Evolutionary conservation across 2,329 filamentous ascomycete genomes (phyloP), one percentile per base, ranked within the genome.

Genomic region (Arthrocladium fulminans): DNA sequence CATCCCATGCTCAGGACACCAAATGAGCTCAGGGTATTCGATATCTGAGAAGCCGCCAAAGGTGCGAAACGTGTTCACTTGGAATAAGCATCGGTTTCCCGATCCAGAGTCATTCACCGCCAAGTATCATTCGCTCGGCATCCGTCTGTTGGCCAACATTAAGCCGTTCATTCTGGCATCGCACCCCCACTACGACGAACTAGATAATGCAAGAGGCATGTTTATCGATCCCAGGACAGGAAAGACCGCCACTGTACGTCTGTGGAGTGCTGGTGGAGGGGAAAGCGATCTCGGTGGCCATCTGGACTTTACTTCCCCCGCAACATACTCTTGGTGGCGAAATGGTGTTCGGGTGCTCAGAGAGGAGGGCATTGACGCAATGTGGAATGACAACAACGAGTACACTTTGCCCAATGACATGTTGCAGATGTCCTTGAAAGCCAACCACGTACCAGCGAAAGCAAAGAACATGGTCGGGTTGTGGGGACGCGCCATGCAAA

Each of bases 351-450:
- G 76, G 50, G 73, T 72, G 43, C 69, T 87, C 1, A 78, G 78
- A 47, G 67, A 75, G 22, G 66, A 77, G 7, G 83, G 83, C 1
- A 82, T 87, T 48, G 82, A 86, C 55, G 82, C 75, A 41, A 85
- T 86, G 67, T 87, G 84, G 83, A 87, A 87, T 55, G 83, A 87
- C 61, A 87, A 87, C 64, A 87, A 86, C 55, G 83, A 87, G 62
- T 87, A 86, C 61, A 80, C 78, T 0, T 72, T 84, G 2, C 74
- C 79, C 0, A 71, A 77, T 51, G 83, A 87, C 51, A 69, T 75
- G 20, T 86, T 83, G 83, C 65, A 77, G 48, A 75, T 80, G 45
- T 75, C 77, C 0, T 67, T 85, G 0, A 62, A 64, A 34, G 60
- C 66, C 13, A 54, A 59, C 1, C 65, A 70, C 1, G 37, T 13